Conservation (phyloP, 352 stramenopile genomes). For the Discostella stelligera region DNA sequence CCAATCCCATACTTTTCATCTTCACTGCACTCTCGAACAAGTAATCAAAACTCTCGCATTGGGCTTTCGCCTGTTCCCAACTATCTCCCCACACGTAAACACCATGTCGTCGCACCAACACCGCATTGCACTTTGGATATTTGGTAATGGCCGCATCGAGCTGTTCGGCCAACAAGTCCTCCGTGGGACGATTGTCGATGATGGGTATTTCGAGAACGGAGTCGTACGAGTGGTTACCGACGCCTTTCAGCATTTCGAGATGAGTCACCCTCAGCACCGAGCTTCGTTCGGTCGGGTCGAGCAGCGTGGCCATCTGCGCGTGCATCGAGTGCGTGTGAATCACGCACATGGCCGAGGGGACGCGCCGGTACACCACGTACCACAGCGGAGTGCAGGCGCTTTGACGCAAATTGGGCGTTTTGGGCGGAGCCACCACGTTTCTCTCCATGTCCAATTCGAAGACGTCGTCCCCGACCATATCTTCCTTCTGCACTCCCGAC, state of each 20-base stretch:
- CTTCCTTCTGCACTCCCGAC: constrained; percentile 94
- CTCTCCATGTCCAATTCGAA: constrained; percentile 90
- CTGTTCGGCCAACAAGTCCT: constrained; percentile 89
- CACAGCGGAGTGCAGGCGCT: constrained; percentile 93
- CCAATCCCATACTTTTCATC: constrained; percentile 87
- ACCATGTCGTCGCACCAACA: constrained; percentile 92
- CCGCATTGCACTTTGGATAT: constrained; percentile 89
- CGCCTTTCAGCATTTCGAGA: constrained; percentile 97
- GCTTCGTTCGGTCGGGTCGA: constrained; percentile 83
- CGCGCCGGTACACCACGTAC: constrained; percentile 88
- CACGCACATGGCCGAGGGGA: constrained; percentile 62
- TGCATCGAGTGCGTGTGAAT: constrained; percentile 79
- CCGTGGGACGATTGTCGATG: constrained; percentile 93
- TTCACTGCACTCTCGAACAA: constrained; percentile 90
- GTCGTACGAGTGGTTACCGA: constrained; percentile 89
- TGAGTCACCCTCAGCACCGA: constrained; percentile 90
- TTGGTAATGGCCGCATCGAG: constrained; percentile 85
- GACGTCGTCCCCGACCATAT: constrained; percentile 91
- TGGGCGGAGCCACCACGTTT: constrained; percentile 78
- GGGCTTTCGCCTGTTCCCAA: constrained; percentile 94
- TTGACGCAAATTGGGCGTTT: constrained; percentile 83
- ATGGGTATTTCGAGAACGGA: constrained; percentile 93
- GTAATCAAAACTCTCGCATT: constrained; percentile 96
- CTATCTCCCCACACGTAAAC: constrained; percentile 95
- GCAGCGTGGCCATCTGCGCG: constrained; percentile 85